A percentile compares a stretch with the other conserved stretches of the same genome.
Conservation (phyloP, 2,329 filamentous ascomycete genomes). For the Sporothrix protearum region DNA sequence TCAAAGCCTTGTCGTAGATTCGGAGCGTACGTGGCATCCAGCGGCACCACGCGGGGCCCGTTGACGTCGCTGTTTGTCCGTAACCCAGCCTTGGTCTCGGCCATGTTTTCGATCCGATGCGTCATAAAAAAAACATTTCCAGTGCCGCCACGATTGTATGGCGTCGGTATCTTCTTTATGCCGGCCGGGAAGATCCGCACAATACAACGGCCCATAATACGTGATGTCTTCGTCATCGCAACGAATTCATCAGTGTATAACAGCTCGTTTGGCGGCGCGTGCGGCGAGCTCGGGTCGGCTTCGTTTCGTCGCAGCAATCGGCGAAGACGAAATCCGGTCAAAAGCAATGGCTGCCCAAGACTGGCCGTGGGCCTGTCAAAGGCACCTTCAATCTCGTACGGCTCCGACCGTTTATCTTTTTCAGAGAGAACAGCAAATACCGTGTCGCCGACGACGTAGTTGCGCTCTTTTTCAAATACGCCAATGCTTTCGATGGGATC, state of each 20-base stretch:
- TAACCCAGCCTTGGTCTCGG: no score
- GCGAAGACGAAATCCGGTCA: constrained; percentile 43
- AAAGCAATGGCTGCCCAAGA: not conserved
- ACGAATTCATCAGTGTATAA: constrained; percentile 51
- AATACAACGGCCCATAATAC: constrained; percentile 55
- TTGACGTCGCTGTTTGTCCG: not conserved
- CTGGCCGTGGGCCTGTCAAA: constrained; percentile 29
- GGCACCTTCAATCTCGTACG: constrained; percentile 53
- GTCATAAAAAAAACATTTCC: constrained; percentile 66
- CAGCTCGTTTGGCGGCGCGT: constrained; percentile 54
- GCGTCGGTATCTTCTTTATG: constrained; percentile 49
- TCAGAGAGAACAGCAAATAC: constrained; percentile 47
- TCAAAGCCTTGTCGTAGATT: constrained; percentile 55
- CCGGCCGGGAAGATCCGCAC: constrained; percentile 52
- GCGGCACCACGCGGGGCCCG: not conserved
- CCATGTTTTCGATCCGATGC: constrained; percentile 24
- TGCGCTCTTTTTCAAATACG: not conserved
- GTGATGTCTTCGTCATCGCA: constrained; percentile 31
- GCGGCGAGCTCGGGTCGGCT: constrained; percentile 35
- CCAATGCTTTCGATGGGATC: not conserved
- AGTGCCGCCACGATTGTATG: constrained; percentile 63
- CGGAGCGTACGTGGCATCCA: not conserved
- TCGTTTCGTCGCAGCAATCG: constrained; percentile 49
- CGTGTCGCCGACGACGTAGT: constrained; percentile 55
- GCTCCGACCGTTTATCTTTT: constrained; percentile 47